Percentiles rank a stretch among this genome's conserved stretches.
Evolutionary conservation across 331 rosid species (phyloP).

Genomic region (Spiraea crenata): DNA sequence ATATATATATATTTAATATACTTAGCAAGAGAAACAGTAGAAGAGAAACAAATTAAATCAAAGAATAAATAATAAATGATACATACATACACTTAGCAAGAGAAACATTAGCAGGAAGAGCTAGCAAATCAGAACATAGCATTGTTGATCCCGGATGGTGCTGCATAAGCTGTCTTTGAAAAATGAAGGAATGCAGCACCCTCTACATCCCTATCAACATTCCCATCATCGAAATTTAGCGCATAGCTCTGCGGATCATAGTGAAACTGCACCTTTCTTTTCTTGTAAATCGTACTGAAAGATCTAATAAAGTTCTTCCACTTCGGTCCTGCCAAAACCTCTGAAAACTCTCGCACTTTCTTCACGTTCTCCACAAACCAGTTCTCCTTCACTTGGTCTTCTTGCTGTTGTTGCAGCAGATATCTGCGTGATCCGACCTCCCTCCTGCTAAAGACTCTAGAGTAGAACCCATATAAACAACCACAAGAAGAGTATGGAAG

Average conservation of each 20-base stretch:
- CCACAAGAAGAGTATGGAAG: constrained; percentile 21
- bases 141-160: constrained; percentile 13
- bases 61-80: neutral
- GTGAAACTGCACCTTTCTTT: constrained; percentile 28
- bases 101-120: neutral
- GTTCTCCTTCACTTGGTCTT: constrained; percentile 10
- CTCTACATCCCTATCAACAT: constrained; percentile 14
- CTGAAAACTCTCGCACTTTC: constrained; percentile 29
- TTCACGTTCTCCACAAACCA: constrained; percentile 33
- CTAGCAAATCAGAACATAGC: neutral
- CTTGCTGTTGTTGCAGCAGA: constrained; percentile 17
- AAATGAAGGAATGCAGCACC: neutral
- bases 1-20: no score
- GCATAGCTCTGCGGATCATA: constrained; percentile 52
- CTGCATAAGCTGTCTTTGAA: constrained; percentile 18
- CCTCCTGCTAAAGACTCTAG: neutral
- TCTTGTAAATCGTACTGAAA: constrained; percentile 14
- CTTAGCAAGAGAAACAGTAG: no score
- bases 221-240: constrained; percentile 52
- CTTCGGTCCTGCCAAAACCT: constrained; percentile 36
- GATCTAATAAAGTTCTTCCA: constrained; percentile 42
- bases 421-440: neutral
- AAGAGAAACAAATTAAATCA: no score
- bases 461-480: constrained; percentile 26
- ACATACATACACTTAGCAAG: neutral